These are phyloP conservation scores for Trametes pubescens DNA, from an alignment of 1,284 basidiomycete genomes.

Conservation along the genomic window DNA sequence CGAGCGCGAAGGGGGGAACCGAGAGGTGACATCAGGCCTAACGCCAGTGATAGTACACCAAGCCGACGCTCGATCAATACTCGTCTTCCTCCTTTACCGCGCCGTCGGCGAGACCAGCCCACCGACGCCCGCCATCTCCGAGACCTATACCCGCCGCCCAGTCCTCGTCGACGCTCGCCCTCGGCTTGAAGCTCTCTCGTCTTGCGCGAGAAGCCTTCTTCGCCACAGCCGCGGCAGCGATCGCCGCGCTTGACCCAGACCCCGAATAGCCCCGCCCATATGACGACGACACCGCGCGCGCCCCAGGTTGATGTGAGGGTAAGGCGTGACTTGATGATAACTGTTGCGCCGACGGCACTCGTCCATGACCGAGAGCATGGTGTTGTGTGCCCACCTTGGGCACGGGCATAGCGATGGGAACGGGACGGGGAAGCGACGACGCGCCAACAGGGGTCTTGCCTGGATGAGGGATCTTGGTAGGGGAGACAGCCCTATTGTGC, in stretches of 20 bases:
- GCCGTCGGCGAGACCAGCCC: slow-evolving; percentile 42
- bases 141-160: slow-evolving; percentile 31
- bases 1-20: background rate
- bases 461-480: slow-evolving; percentile 52
- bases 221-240: slow-evolving; percentile 38
- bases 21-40: background rate
- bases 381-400: slow-evolving; percentile 57
- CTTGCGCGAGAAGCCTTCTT: slow-evolving; percentile 58
- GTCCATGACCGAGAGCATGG: slow-evolving; percentile 60
- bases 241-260: slow-evolving; percentile 13
- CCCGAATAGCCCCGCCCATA: slow-evolving; percentile 33
- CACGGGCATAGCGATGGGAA: slow-evolving; percentile 52
- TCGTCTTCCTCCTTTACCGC: slow-evolving; percentile 48
- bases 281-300: slow-evolving; percentile 24
- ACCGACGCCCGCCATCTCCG: slow-evolving; percentile 31
- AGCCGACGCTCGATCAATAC: slow-evolving; percentile 29
- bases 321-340: slow-evolving; percentile 30
- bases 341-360: slow-evolving; percentile 41
- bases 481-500: slow-evolving; percentile 45
- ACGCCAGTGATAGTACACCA: background rate
- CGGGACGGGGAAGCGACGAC: slow-evolving; percentile 47
- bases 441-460: slow-evolving; percentile 44
- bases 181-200: slow-evolving; percentile 81
- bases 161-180: slow-evolving; percentile 67
- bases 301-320: slow-evolving; percentile 27